phyloP scores from a whole-genome alignment of 352 stramenopile genomes.

The Pythium coloratum region DNA sequence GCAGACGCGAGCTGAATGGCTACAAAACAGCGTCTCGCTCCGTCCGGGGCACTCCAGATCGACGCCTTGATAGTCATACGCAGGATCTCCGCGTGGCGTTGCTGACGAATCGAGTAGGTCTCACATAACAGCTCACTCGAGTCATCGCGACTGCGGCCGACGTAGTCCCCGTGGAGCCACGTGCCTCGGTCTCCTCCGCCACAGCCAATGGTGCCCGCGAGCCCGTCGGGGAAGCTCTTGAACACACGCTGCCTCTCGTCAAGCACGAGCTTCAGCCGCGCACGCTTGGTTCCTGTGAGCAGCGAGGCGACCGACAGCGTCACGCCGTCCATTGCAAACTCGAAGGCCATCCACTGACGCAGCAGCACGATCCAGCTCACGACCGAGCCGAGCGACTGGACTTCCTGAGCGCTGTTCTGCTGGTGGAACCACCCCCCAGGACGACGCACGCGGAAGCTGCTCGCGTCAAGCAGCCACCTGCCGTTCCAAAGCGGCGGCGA shows the following conservation, averaged over 20 bases:
- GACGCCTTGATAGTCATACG: conserved; percentile 12
- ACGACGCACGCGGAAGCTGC: conserved; percentile 15
- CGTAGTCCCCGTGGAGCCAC: conserved; percentile 32
- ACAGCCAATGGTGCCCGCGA: conserved; percentile 24
- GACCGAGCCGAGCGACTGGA: conserved; percentile 3
- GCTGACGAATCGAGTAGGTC: conserved; percentile 17
- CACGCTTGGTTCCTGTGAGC: neutral
- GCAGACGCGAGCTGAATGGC: conserved; percentile 10
- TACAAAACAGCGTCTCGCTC: conserved; percentile 3
- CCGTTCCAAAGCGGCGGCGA: conserved; percentile 3
- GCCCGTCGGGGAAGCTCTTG: conserved; percentile 30
- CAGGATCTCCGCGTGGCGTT: neutral
- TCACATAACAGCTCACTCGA: conserved; percentile 11
- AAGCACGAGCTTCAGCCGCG: conserved; percentile 25
- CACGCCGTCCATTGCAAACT: conserved; percentile 21
- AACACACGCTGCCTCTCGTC: conserved; percentile 35
- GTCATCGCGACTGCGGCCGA: conserved; percentile 15
- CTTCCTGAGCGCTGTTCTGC: neutral
- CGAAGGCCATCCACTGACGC: conserved; percentile 23
- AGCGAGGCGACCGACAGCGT: conserved; percentile 13
- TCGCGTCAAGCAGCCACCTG: conserved; percentile 15
- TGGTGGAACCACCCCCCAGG: conserved; percentile 18
- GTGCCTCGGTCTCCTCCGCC: conserved; percentile 7
- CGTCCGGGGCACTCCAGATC: neutral
- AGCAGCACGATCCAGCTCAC: conserved; percentile 16